Conservation (phyloP, 257 asterid genomes). For the Paraleonurus japonicus region DNA sequence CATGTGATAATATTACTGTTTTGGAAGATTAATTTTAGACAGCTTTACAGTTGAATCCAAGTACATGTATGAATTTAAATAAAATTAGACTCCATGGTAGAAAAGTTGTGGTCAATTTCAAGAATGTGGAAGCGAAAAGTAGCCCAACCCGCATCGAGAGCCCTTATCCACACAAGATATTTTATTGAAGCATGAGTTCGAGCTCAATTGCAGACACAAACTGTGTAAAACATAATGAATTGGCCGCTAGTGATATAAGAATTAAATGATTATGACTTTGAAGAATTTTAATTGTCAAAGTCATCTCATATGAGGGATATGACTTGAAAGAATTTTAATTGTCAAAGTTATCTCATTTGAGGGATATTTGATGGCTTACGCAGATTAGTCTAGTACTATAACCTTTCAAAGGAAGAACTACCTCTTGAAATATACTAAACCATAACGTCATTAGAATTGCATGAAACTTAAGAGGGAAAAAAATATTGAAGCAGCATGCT, state of each 20-base stretch:
- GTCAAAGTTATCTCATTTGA: too few relatives aligned
- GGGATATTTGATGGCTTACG: too few relatives aligned
- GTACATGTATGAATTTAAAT: background rate
- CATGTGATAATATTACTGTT: background rate
- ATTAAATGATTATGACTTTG: background rate
- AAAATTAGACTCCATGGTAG: background rate
- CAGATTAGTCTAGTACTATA: too few relatives aligned
- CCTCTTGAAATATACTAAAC: background rate
- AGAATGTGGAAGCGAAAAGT: background rate
- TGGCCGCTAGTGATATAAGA: background rate
- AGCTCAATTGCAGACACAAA: background rate
- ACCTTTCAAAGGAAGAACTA: too few relatives aligned
- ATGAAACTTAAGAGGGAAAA: background rate
- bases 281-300: background rate
- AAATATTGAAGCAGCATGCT: background rate
- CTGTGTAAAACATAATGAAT: background rate
- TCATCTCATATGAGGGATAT: background rate
- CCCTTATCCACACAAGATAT: background rate
- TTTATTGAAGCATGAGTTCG: background rate
- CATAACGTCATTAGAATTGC: background rate
- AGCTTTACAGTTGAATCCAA: background rate
- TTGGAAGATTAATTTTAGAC: background rate
- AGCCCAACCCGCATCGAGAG: background rate
- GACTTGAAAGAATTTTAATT: too few relatives aligned
- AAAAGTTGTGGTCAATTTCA: background rate